Evolutionary conservation across 2,329 filamentous ascomycete species (phyloP).

Genomic region (Microdochium bolleyi): DNA sequence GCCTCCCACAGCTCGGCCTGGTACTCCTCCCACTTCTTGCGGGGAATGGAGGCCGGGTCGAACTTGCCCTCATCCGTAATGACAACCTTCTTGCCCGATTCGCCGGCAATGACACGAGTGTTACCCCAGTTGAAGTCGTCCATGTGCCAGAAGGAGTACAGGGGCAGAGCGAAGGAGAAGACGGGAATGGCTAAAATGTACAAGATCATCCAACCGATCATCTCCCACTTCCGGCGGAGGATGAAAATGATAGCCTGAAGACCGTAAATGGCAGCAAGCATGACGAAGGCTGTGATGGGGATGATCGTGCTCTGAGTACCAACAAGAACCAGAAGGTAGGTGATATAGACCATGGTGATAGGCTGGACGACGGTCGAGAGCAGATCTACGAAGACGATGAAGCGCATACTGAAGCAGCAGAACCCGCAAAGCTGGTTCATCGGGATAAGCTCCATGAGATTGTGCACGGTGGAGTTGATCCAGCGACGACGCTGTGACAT

Average conservation of each 20-base stretch:
- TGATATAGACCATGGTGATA: conserved; percentile 82
- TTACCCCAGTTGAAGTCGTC: conserved; percentile 99
- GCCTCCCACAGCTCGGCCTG: conserved; percentile 97
- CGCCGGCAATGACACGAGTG: conserved; percentile 92
- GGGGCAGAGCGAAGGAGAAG: conserved; percentile 80
- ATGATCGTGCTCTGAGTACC: conserved; percentile 53
- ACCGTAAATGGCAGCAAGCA: conserved; percentile 94
- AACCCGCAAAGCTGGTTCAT: conserved; percentile 94
- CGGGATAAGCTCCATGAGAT: conserved; percentile 90
- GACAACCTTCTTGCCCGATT: conserved; percentile 85
- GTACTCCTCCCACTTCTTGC: conserved; percentile 99
- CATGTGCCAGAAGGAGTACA: conserved; percentile 99
- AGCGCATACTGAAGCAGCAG: conserved; percentile 99
- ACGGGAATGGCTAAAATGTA: conserved; percentile 88
- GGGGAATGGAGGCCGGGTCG: conserved; percentile 83
- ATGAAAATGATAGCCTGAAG: conserved; percentile 97
- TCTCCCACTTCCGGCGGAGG: conserved; percentile 93
- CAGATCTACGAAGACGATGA: conserved; percentile 91
- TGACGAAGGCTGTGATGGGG: conserved; percentile 79
- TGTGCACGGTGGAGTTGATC: conserved; percentile 99
- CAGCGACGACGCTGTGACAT: conserved; percentile 96
- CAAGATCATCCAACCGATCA: conserved; percentile 98
- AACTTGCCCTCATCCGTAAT: conserved; percentile 98
- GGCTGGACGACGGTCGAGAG: conserved; percentile 88
- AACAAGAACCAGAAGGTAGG: conserved; percentile 77